These are phyloP conservation scores for Wickerhamiella sorbophila DNA, from an alignment of 805 yeast species.

Conservation along the genomic window DNA sequence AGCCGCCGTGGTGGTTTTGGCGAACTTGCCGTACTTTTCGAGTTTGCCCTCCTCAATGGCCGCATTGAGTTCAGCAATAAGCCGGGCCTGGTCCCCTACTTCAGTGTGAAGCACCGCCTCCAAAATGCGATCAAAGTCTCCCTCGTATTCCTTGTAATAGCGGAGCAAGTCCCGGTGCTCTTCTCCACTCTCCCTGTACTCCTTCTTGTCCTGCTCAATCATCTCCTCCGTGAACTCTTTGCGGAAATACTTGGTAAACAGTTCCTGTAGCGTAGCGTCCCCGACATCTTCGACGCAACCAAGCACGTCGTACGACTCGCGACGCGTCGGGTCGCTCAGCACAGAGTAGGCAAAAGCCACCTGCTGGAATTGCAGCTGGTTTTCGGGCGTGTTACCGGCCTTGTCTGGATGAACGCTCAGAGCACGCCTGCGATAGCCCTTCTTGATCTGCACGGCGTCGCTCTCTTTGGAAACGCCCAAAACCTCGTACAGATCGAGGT, in stretches of 20 bases:
- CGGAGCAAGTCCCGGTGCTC: slow-evolving; percentile 44
- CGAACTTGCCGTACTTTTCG: slow-evolving; percentile 33
- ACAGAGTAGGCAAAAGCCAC: slow-evolving; percentile 65
- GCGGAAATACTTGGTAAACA: slow-evolving; percentile 24
- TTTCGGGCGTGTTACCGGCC: slow-evolving; percentile 28
- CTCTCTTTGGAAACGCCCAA: slow-evolving; percentile 12
- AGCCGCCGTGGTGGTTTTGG: slow-evolving; percentile 32
- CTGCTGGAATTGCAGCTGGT: slow-evolving; percentile 39
- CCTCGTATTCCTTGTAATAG: slow-evolving; percentile 42
- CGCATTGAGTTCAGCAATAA: slow-evolving; percentile 37
- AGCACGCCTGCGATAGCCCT: slow-evolving; percentile 51
- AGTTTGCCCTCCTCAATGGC: slow-evolving; percentile 30
- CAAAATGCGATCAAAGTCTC: slow-evolving; percentile 55
- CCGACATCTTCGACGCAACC: slow-evolving; percentile 41
- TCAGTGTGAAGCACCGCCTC: slow-evolving; percentile 71
- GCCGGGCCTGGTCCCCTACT: slow-evolving; percentile 46
- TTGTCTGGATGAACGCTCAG: slow-evolving; percentile 63
- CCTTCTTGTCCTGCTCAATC: slow-evolving; percentile 53
- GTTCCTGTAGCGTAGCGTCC: slow-evolving; percentile 24
- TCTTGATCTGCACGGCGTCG: slow-evolving; percentile 41
- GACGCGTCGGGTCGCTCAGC: slow-evolving; percentile 41
- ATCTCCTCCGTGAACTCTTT: slow-evolving; percentile 26
- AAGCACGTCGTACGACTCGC: slow-evolving; percentile 51
- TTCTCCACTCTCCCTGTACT: slow-evolving; percentile 38
- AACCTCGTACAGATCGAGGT: slow-evolving; percentile 21